Evolutionary conservation across 208 protist species (phyloP).

Genomic region (Leishmania major): DNA sequence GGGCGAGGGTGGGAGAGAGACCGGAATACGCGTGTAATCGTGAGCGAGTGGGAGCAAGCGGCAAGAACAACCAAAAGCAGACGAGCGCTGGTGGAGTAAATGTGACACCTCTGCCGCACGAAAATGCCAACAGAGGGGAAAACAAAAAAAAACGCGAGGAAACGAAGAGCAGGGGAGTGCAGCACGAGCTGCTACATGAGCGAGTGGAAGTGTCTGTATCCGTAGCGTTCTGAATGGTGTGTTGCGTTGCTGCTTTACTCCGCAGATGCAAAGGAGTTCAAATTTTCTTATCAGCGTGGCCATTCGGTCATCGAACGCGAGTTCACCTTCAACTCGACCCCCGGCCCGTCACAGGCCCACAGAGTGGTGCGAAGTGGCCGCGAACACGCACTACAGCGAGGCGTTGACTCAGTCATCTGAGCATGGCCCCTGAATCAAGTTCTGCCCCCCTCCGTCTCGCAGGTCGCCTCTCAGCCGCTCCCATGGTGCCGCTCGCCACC

Average conservation of each 20-base stretch:
- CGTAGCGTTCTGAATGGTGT: not conserved
- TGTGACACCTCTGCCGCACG: not conserved
- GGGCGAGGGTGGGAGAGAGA: no score
- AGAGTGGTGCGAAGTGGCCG: no score
- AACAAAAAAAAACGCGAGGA: not conserved
- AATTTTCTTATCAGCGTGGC: not conserved
- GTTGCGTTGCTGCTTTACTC: not conserved
- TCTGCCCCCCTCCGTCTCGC: not conserved
- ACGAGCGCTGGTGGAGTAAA: not conserved
- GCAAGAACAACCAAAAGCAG: not conserved
- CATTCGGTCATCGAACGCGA: not conserved
- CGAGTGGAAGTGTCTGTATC: not conserved
- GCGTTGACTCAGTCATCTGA: not conserved
- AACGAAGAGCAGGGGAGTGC: not conserved
- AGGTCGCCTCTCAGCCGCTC: not conserved
- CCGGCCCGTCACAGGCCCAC: not conserved
- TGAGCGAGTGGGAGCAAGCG: not conserved
- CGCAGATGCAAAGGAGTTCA: not conserved
- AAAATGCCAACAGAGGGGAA: not conserved
- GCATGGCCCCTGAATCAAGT: not conserved
- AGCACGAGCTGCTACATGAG: not conserved
- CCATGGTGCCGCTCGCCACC: not conserved
- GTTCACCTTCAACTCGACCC: not conserved
- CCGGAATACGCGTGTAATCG: not conserved
- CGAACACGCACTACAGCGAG: not conserved